These are phyloP conservation scores for Talaromyces verruculosus DNA, from an alignment of 2,329 filamentous ascomycete genomes.

Conservation along the genomic window DNA sequence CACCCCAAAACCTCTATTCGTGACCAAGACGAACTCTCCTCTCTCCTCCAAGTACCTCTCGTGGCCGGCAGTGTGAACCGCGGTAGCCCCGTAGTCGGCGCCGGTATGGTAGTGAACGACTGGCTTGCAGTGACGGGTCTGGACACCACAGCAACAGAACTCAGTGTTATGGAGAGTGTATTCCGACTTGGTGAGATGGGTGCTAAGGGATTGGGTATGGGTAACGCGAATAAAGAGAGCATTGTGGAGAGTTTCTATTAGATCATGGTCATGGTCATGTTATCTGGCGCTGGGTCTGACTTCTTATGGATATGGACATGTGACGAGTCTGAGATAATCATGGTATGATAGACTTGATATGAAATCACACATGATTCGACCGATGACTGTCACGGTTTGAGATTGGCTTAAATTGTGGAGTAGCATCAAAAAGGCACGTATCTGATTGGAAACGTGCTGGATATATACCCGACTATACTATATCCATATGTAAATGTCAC, in stretches of 20 bases:
- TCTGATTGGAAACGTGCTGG: neutral
- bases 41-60: constrained; percentile 88
- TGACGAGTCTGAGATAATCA: constrained; percentile 3
- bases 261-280: constrained; percentile 11
- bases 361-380: neutral
- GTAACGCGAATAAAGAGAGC: constrained; percentile 76
- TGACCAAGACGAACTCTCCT: constrained; percentile 95
- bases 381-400: neutral
- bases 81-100: constrained; percentile 90
- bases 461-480: neutral
- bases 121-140: constrained; percentile 93
- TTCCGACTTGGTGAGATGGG: constrained; percentile 88
- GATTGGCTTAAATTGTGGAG: neutral
- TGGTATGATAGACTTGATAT: neutral
- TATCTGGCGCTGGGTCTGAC: neutral
- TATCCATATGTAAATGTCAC: neutral
- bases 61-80: constrained; percentile 94
- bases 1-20: constrained; percentile 96
- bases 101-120: constrained; percentile 95
- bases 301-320: neutral
- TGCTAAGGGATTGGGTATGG: constrained; percentile 59
- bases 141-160: constrained; percentile 94
- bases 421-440: neutral
- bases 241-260: constrained; percentile 99
- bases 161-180: constrained; percentile 93